phyloP scores from a whole-genome alignment of 2,329 filamentous ascomycete genomes.

The Cordyceps javanica region DNA sequence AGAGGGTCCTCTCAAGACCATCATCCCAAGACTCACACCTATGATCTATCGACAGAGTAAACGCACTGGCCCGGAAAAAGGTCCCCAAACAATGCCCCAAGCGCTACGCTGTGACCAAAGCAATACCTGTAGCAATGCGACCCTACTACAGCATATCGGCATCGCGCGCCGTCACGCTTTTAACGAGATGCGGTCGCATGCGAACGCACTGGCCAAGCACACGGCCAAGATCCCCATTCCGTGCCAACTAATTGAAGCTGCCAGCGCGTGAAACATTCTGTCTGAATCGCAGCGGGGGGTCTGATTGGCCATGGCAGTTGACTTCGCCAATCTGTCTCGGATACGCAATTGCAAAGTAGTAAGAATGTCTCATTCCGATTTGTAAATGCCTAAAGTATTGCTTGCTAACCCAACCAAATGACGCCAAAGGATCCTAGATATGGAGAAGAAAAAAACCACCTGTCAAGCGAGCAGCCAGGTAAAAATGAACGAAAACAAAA shows the following conservation, averaged over 20 bases:
- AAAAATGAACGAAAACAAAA: background rate
- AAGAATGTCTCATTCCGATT: constrained; percentile 4
- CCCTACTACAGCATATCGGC: constrained; percentile 7
- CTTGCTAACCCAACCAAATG: constrained; percentile 1
- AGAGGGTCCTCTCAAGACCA: background rate
- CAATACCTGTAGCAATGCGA: background rate
- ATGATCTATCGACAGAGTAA: background rate
- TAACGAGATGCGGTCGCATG: background rate
- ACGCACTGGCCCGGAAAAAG: background rate
- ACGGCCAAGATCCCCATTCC: background rate
- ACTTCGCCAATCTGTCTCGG: background rate
- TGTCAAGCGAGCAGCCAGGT: background rate
- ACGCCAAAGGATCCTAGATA: background rate
- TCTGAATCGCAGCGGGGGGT: background rate
- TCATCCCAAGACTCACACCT: background rate
- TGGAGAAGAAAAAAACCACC: background rate
- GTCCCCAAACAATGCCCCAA: background rate
- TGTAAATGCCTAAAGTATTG: constrained; percentile 1
- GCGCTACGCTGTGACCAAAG: background rate
- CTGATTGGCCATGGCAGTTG: background rate
- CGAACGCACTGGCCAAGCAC: background rate
- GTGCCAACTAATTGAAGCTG: background rate
- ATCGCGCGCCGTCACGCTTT: background rate
- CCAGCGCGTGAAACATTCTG: background rate
- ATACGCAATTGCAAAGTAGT: background rate